Evolutionary conservation across 2,329 filamentous ascomycete genomes (phyloP).

Genomic region (Niveomyces coronatus): DNA sequence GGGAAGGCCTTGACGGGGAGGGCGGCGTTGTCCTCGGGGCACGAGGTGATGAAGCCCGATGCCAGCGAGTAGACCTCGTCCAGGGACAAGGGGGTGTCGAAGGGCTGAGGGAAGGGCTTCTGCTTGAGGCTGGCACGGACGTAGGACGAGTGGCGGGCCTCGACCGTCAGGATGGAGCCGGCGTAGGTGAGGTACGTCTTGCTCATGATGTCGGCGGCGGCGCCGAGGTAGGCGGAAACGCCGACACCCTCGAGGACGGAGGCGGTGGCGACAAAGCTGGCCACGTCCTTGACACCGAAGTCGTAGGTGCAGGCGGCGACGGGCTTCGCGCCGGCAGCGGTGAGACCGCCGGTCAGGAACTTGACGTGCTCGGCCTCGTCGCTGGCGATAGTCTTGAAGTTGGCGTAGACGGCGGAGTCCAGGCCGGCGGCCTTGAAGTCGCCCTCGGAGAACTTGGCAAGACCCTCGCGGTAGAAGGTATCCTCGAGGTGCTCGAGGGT

Average conservation of each 20-base stretch:
- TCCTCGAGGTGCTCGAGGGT: conserved; percentile 68
- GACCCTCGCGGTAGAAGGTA: conserved; percentile 61
- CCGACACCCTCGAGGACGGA: conserved; percentile 63
- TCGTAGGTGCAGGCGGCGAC: conserved; percentile 63
- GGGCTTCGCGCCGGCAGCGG: conserved; percentile 49
- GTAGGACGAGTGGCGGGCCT: conserved; percentile 64
- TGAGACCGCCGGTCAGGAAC: conserved; percentile 18
- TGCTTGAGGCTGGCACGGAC: conserved; percentile 50
- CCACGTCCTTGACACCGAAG: conserved; percentile 57
- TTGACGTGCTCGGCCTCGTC: conserved; percentile 45
- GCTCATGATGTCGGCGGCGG: conserved; percentile 52
- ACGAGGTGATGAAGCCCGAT: conserved; percentile 60
- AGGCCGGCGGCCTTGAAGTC: conserved; percentile 57
- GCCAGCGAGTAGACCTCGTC: conserved; percentile 64
- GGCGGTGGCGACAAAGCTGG: conserved; percentile 58
- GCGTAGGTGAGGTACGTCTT: conserved; percentile 53
- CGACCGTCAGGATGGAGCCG: conserved; percentile 61
- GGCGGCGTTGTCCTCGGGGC: conserved; percentile 51
- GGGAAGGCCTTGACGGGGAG: conserved; percentile 55
- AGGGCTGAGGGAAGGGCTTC: conserved; percentile 54
- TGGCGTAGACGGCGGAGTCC: conserved; percentile 40
- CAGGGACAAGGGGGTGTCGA: conserved; percentile 59
- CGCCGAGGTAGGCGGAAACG: conserved; percentile 64
- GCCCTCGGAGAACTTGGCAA: conserved; percentile 52
- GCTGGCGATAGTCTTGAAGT: conserved; percentile 50